Evolutionary conservation across 495 filamentous ascomycete species (phyloP).

Genomic region (Staphylotrichum tortipilum): DNA sequence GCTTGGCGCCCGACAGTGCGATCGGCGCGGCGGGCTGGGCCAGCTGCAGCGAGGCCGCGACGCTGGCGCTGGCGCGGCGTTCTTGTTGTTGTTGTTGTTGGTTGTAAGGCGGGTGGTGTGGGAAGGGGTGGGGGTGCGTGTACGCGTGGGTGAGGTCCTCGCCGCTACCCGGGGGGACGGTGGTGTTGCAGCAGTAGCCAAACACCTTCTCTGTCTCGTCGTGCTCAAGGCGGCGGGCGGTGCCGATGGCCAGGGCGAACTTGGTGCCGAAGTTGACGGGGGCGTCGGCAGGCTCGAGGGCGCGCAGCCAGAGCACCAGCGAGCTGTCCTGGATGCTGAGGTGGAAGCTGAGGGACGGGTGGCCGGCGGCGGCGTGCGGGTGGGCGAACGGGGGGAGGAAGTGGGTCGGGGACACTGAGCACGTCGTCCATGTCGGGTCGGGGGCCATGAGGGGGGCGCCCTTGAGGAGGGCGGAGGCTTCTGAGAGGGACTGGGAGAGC

Average conservation of each 20-base stretch:
- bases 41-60: too few relatives aligned
- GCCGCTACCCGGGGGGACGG: not conserved
- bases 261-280: slow-evolving; percentile 42
- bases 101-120: too few relatives aligned
- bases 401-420: slow-evolving; percentile 27
- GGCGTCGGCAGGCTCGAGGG: slow-evolving; percentile 55
- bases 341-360: slow-evolving; percentile 57
- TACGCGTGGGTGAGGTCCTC: not conserved
- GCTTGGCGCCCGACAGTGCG: too few relatives aligned
- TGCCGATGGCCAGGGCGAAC: slow-evolving; percentile 49
- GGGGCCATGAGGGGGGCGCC: slow-evolving; percentile 39
- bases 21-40: too few relatives aligned
- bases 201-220: slow-evolving; percentile 76
- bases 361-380: slow-evolving; percentile 32
- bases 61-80: not conserved
- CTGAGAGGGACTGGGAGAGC: slow-evolving; percentile 63
- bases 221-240: slow-evolving; percentile 55
- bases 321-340: slow-evolving; percentile 69
- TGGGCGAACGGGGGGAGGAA: slow-evolving; percentile 29
- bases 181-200: slow-evolving; percentile 23
- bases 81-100: not conserved
- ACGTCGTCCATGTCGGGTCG: slow-evolving; percentile 31
- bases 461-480: slow-evolving; percentile 54
- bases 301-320: slow-evolving; percentile 69
- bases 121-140: not conserved